Percentiles rank a stretch among this genome's conserved stretches.
phyloP scores from a whole-genome alignment of 768 basidiomycete species.

The Auriscalpium vulgare region DNA sequence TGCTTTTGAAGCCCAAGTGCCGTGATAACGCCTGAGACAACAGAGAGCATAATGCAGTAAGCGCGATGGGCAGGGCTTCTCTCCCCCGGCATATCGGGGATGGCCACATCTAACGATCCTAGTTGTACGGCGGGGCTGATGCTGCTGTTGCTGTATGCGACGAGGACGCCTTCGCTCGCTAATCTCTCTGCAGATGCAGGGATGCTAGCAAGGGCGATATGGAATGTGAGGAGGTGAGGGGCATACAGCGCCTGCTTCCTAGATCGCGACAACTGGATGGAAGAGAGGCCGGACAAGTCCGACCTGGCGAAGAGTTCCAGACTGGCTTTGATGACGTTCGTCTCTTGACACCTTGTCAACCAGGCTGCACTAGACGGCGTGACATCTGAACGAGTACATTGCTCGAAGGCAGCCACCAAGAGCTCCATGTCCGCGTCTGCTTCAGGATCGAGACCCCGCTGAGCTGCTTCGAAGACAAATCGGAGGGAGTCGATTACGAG shows the following conservation, averaged over 20 bases:
- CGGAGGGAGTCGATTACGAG: constrained; percentile 63
- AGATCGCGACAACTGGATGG: constrained; percentile 51
- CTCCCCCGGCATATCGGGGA: constrained; percentile 66
- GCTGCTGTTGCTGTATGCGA: constrained; percentile 77
- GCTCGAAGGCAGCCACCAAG: constrained; percentile 75
- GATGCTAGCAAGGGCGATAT: constrained; percentile 74
- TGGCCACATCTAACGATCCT: constrained; percentile 58
- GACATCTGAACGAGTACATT: constrained; percentile 63
- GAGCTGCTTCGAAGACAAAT: constrained; percentile 58
- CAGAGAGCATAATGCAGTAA: constrained; percentile 80
- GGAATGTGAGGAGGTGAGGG: constrained; percentile 76
- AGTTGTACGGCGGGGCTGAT: constrained; percentile 71
- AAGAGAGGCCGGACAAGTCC: constrained; percentile 64
- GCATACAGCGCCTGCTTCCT: constrained; percentile 66
- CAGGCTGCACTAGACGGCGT: constrained; percentile 64
- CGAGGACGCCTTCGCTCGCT: constrained; percentile 73
- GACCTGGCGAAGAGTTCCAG: constrained; percentile 63
- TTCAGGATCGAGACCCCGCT: constrained; percentile 47
- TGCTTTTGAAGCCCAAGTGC: constrained; percentile 58
- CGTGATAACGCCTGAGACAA: constrained; percentile 64
- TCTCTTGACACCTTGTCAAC: constrained; percentile 76
- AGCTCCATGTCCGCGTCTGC: constrained; percentile 78
- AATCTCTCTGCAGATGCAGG: constrained; percentile 77
- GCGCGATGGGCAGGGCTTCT: constrained; percentile 72
- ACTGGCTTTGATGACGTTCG: constrained; percentile 67